phyloP scores from a whole-genome alignment of 2,329 filamentous ascomycete genomes.

The Zymoseptoria brevis region DNA sequence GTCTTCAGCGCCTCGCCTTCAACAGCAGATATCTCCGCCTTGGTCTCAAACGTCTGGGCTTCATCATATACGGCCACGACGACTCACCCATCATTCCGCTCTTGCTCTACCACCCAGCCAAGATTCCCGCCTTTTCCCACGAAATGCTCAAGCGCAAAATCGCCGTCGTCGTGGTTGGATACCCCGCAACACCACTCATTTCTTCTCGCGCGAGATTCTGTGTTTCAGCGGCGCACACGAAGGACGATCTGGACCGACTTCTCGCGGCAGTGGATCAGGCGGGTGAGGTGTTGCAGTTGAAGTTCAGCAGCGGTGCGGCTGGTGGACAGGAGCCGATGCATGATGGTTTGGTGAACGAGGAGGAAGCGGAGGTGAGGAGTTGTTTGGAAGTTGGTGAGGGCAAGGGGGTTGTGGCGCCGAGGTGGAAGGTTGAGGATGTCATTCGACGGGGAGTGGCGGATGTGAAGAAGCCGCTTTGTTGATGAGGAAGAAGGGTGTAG shows the following conservation, averaged over 20 bases:
- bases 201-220: constrained; percentile 94
- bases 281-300: constrained; percentile 84
- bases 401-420: constrained; percentile 52
- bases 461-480: constrained; percentile 56
- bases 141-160: constrained; percentile 98
- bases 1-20: constrained; percentile 90
- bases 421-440: constrained; percentile 72
- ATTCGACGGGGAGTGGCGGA: constrained; percentile 67
- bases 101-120: constrained; percentile 94
- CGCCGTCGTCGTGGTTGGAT: constrained; percentile 92
- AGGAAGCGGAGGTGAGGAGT: constrained; percentile 58
- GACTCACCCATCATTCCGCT: constrained; percentile 95
- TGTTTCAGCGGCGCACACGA: constrained; percentile 91
- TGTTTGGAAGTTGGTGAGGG: constrained; percentile 43
- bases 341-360: constrained; percentile 61
- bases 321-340: constrained; percentile 74
- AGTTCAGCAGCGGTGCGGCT: constrained; percentile 93
- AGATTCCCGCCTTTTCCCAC: constrained; percentile 96
- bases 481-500: not conserved
- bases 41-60: constrained; percentile 90
- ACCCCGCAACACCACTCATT: constrained; percentile 91
- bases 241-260: constrained; percentile 90
- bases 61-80: constrained; percentile 95
- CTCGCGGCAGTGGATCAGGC: constrained; percentile 86
- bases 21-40: constrained; percentile 98